Evolutionary conservation across 352 stramenopile species (phyloP).

Genomic region (Pythium myriotylum): DNA sequence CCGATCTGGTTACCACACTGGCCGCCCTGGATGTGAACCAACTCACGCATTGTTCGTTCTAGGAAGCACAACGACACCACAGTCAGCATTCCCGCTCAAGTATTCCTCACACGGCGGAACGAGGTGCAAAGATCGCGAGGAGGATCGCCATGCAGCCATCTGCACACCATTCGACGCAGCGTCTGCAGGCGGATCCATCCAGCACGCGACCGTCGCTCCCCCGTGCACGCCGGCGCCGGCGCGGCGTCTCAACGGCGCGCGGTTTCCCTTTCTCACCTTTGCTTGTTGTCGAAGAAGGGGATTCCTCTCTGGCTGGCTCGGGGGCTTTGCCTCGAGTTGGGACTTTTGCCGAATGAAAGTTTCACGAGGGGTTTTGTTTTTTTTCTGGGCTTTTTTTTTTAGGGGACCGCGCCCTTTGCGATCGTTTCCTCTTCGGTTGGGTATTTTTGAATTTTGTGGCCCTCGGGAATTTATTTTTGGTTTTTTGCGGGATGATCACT

Average conservation of each 20-base stretch:
- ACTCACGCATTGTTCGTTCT: conserved; percentile 90
- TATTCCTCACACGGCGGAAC: not conserved
- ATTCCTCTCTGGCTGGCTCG: conserved; percentile 70
- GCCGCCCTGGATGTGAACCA: conserved; percentile 98
- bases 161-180: conserved; percentile 5
- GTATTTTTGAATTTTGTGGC: conserved; percentile 35
- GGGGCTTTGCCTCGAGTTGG: conserved; percentile 70
- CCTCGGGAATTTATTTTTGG: conserved; percentile 29
- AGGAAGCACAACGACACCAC: conserved; percentile 24
- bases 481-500: not conserved
- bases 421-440: conserved; percentile 26
- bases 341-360: conserved; percentile 90
- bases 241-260: not conserved
- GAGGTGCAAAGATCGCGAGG: conserved; percentile 23
- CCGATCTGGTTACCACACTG: conserved; percentile 99
- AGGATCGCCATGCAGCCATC: conserved; percentile 23
- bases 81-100: not conserved
- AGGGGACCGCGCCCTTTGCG: conserved; percentile 11
- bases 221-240: not conserved
- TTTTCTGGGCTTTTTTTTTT: conserved; percentile 34
- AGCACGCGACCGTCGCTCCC: not conserved
- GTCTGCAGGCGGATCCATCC: not conserved
- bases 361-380: conserved; percentile 44
- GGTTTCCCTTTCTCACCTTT: conserved; percentile 43
- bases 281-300: conserved; percentile 45